phyloP scores from a whole-genome alignment of 176 grass and related monocot species.

The Elymus sibiricus region DNA sequence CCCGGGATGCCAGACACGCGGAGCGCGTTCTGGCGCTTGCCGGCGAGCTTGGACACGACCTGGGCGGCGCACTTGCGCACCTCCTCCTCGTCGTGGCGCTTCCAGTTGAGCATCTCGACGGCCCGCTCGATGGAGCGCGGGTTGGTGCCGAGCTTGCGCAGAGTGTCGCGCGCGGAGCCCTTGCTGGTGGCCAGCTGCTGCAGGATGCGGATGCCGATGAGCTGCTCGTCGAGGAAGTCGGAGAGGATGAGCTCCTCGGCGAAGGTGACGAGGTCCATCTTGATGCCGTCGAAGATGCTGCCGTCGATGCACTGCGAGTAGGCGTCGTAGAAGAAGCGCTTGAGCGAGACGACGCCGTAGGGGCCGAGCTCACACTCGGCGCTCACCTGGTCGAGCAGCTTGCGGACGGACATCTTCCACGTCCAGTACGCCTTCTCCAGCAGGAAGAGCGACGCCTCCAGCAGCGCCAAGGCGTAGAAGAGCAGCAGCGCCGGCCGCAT shows the following conservation, averaged over 20 bases:
- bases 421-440: constrained; percentile 65
- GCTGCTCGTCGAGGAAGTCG: constrained; percentile 62
- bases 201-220: constrained; percentile 59
- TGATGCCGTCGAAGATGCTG: constrained; percentile 72
- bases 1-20: constrained; percentile 55
- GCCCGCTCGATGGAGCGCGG: constrained; percentile 32
- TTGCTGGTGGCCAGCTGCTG: constrained; percentile 24
- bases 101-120: constrained; percentile 60
- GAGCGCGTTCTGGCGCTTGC: constrained; percentile 55
- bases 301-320: constrained; percentile 55
- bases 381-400: constrained; percentile 48
- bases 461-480: constrained; percentile 49
- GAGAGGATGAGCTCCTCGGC: constrained; percentile 54
- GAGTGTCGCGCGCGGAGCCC: constrained; percentile 22
- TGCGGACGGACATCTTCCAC: constrained; percentile 24
- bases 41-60: constrained; percentile 47
- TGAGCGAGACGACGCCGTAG: constrained; percentile 45
- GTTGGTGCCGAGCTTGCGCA: constrained; percentile 50
- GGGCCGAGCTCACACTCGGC: constrained; percentile 36
- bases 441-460: constrained; percentile 58
- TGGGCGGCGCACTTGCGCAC: constrained; percentile 39
- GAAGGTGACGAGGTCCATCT: constrained; percentile 70
- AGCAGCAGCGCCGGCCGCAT: too few relatives aligned
- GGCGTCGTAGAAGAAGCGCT: constrained; percentile 66
- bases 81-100: constrained; percentile 41